Evolutionary conservation across 2,329 filamentous ascomycete genomes (phyloP), one percentile per base, ranked within the genome.

Genomic region (Fusarium staphyleae): DNA sequence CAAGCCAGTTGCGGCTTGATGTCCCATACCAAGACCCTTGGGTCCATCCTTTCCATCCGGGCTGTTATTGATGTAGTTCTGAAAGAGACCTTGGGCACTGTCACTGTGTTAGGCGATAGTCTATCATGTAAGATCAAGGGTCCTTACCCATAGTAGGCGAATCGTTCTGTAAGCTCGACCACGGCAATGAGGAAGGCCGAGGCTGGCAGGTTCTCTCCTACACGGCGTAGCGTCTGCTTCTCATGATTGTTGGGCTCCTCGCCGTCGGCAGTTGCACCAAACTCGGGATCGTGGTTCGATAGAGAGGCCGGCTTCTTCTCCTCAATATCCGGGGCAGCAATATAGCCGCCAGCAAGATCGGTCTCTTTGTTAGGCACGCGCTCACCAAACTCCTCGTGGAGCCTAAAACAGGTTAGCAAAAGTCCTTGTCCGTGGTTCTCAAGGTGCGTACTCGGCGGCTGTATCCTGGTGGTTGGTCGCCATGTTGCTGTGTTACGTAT

Each of bases 131-230:
- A 8, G 22, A 24, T 8, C 22, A 30, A 30, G 28, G 12, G 12
- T 30, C 28, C 28, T n/a, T 30, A 30, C 28, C 28, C 80, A 56
- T 83, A 84, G 74, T 80, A 84, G 51, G 82, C 80, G 73, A 86
- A 85, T 47, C 83, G 80, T 68, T 86, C 83, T 2, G 71, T 74
- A 33, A 84, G 70, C 63, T 85, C 83, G 37, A 85, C 80, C 13
- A 82, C 60, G 24, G 81, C 82, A 26, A 85, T 81, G 45, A 85
- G 72, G 73, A 80, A 84, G 45, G 81, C 81, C 1, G 81, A 81
- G 28, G 77, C 57, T 11, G 83, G 83, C 41, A 85, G 71, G 55
- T 77, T 80, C 69, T 84, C 82, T 32, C 80, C 79, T 26, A 85
- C 63, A 59, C 82, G 81, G 40, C 78, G 79, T 45, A 85, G 70